These are phyloP conservation scores for Hyaloperonospora brassicae DNA, from an alignment of 352 stramenopile species.

Conservation along the genomic window DNA sequence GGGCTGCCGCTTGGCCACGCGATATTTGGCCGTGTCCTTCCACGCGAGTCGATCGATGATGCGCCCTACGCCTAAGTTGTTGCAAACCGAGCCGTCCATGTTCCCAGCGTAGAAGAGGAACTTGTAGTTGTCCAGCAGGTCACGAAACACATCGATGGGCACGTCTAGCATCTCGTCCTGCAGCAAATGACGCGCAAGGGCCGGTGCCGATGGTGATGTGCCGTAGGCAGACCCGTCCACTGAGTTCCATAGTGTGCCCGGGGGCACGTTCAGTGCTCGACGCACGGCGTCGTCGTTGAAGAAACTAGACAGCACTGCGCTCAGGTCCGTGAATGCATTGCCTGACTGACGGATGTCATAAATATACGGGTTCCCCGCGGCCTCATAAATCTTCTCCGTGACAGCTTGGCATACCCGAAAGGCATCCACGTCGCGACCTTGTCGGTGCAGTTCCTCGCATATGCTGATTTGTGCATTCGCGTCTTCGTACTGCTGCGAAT, in stretches of 20 bases:
- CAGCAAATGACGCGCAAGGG: constrained; percentile 62
- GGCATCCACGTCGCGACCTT: constrained; percentile 64
- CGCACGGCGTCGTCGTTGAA: constrained; percentile 76
- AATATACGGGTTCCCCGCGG: constrained; percentile 72
- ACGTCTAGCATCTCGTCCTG: constrained; percentile 75
- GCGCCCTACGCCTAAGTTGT: constrained; percentile 66
- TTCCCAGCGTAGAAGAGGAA: constrained; percentile 81
- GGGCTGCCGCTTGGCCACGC: constrained; percentile 40
- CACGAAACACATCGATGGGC: constrained; percentile 63
- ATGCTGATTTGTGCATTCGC: constrained; percentile 66
- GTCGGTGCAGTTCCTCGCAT: constrained; percentile 66
- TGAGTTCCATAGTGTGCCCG: constrained; percentile 53
- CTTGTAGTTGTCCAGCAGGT: constrained; percentile 77
- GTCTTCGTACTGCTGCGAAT: constrained; percentile 74
- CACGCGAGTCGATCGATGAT: constrained; percentile 77
- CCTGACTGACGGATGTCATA: constrained; percentile 69
- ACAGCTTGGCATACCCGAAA: constrained; percentile 62
- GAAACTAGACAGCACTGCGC: constrained; percentile 54
- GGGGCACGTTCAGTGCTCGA: constrained; percentile 79
- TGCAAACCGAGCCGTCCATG: constrained; percentile 76
- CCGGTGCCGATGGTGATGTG: constrained; percentile 38
- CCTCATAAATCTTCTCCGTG: constrained; percentile 69
- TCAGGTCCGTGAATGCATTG: constrained; percentile 55
- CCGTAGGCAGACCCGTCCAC: constrained; percentile 55
- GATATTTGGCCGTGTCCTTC: constrained; percentile 59